Conservation (phyloP, 2,329 filamentous ascomycete species). For the Trichoderma koningii region DNA sequence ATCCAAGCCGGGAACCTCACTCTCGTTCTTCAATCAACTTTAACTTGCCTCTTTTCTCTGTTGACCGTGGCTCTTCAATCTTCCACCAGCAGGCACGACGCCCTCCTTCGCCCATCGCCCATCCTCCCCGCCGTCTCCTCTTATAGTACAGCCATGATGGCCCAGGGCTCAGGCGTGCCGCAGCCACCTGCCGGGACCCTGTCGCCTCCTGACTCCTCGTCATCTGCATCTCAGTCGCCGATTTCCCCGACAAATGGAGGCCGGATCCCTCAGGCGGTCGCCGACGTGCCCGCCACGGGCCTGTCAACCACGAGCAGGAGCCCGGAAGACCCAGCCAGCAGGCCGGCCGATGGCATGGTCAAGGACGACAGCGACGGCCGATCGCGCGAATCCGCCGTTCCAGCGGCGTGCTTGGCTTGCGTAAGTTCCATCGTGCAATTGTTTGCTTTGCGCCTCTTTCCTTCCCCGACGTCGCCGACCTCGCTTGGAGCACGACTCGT, state of each 20-base stretch:
- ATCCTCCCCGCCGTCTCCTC: too few species aligned
- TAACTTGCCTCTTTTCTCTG: background rate
- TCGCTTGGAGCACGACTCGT: conserved; percentile 5
- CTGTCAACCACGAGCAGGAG: conserved; percentile 5
- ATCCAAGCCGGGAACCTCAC: background rate
- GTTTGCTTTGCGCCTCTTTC: background rate
- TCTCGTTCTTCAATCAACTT: background rate
- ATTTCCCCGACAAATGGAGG: conserved; percentile 26
- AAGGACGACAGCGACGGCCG: conserved; percentile 27
- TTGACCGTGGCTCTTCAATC: background rate
- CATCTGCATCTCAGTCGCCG: conserved; percentile 27
- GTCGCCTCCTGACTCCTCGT: conserved; percentile 24
- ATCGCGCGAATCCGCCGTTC: conserved; percentile 42
- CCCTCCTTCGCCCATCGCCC: background rate
- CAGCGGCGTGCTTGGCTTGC: conserved; percentile 58
- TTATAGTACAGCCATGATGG: conserved; percentile 20
- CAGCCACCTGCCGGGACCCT: conserved; percentile 25
- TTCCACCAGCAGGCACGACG: background rate
- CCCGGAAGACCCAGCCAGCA: conserved; percentile 18
- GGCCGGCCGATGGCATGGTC: background rate
- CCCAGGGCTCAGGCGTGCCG: conserved; percentile 26
- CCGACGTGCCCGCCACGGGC: conserved; percentile 20
- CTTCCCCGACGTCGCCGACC: conserved; percentile 3
- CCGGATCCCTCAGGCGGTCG: conserved; percentile 12
- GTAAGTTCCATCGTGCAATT: conserved; percentile 43